Base-by-base conservation (phyloP, 371 early-diverging fungal genomes). In the Mucor mucedo region DNA sequence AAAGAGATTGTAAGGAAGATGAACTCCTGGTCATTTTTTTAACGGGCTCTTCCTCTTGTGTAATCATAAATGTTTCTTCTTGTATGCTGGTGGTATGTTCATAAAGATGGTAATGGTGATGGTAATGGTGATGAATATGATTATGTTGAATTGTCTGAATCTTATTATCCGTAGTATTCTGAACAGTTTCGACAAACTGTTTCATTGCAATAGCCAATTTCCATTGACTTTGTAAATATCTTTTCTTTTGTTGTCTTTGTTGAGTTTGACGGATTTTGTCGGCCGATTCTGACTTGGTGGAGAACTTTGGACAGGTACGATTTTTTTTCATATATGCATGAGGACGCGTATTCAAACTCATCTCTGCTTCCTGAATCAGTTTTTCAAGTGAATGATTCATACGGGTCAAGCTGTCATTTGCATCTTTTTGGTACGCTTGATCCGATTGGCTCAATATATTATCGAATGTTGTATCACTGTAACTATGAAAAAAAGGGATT, bases 211-310 rank as follows among this genome's bases (percentile, higher is more conserved):
- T 41, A 13, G 58, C 30, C 3, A 68, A 14, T n/a, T 27, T 60
- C 60, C 61, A 65, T 45, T 68, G 69, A 14, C 62, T 63, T 41
- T 64, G 52, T 3, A 61, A 32, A 29, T 68, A 68, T 14, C 69
- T 35, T 6, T 61, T 61, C 16, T 61, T 60, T 42, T 62, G 60
- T 38, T 68, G 63, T 21, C 39, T n/a, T 21, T 28, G 30, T 29
- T 59, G 30, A 2, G 33, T 27, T 33, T 54, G 52, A 0, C 35
- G 28, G 27, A 38, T 21, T 11, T 38, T 29, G 1, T 35, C 35
- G 11, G 40, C 92, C 92, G 3, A 87, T 97, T 2, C 74, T 96
- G 39, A 84, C 70, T 97, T 47, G 9, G 5, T 48, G 8, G 41
- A 53, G 13, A 47, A 50, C 41, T 52, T 35, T 28, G 61, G 41